Conservation (phyloP, 169 alveolate species). For the Ichthyophthirius multifiliis region DNA sequence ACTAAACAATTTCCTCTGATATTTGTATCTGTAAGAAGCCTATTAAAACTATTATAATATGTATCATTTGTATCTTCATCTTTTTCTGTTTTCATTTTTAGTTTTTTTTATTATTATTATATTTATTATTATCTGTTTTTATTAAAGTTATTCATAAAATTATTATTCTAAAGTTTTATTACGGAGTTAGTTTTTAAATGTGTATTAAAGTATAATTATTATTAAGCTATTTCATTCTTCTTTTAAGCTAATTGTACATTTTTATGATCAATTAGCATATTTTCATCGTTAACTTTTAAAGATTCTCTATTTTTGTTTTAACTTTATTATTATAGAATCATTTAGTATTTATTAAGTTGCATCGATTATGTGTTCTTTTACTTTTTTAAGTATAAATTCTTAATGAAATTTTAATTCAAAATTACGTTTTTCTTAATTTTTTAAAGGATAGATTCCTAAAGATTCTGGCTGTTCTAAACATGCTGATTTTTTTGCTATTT, state of each 20-base stretch:
- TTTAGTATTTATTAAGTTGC: background rate
- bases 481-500: background rate
- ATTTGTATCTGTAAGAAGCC: background rate
- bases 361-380: background rate
- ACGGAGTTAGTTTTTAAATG: background rate
- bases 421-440: too few relatives aligned
- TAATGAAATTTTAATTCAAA: too few relatives aligned
- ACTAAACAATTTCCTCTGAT: too few relatives aligned
- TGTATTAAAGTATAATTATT: background rate
- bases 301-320: background rate
- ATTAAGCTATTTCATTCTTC: background rate
- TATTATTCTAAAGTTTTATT: background rate
- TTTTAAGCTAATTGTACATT: background rate
- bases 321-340: background rate
- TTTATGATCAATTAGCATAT: too few relatives aligned
- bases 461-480: too few relatives aligned
- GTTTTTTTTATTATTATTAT: background rate
- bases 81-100: background rate
- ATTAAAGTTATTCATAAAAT: constrained; percentile 1
- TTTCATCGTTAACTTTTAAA: too few relatives aligned
- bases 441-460: too few relatives aligned
- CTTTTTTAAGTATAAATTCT: background rate
- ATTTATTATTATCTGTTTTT: too few relatives aligned
- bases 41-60: background rate
- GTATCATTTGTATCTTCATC: background rate